Evolutionary conservation across 768 basidiomycete species (phyloP).

Genomic region (Boletus sensibilis): DNA sequence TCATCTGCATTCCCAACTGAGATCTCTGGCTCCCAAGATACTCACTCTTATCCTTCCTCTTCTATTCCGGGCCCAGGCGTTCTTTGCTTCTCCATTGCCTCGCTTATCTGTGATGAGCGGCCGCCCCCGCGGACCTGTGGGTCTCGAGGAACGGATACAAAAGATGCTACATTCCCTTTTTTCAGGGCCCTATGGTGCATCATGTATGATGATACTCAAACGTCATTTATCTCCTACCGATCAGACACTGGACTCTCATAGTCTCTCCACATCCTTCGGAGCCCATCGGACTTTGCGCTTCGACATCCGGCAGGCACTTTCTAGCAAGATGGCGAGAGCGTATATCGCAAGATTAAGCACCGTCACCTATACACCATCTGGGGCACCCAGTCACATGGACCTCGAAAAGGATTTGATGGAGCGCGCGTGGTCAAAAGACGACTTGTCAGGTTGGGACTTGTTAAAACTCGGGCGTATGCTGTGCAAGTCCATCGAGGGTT

Average conservation of each 20-base stretch:
- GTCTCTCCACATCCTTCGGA: conserved; percentile 47
- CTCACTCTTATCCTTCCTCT: conserved; percentile 62
- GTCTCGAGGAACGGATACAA: conserved; percentile 54
- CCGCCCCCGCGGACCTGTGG: conserved; percentile 30
- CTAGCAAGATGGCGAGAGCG: conserved; percentile 61
- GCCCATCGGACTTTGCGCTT: conserved; percentile 62
- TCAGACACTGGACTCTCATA: conserved; percentile 23
- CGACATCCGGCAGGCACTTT: conserved; percentile 60
- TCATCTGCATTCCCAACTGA: conserved; percentile 61
- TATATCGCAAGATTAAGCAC: conserved; percentile 58
- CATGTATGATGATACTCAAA: conserved; percentile 63
- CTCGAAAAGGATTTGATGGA: conserved; percentile 67
- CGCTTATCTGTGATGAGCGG: conserved; percentile 55
- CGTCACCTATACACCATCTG: conserved; percentile 55
- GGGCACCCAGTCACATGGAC: conserved; percentile 57
- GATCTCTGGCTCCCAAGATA: conserved; percentile 53
- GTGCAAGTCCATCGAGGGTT: conserved; percentile 53
- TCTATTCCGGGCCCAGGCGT: conserved; percentile 69
- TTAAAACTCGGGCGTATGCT: conserved; percentile 54
- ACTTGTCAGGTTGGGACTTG: conserved; percentile 66
- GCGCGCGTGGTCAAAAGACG: conserved; percentile 70
- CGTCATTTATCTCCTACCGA: conserved; percentile 48
- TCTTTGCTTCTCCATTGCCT: conserved; percentile 65
- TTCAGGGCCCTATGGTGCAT: conserved; percentile 62
- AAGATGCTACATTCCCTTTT: conserved; percentile 57